Evolutionary conservation across 2,329 filamentous ascomycete genomes (phyloP).

Genomic region (Elsinoe necatrix): DNA sequence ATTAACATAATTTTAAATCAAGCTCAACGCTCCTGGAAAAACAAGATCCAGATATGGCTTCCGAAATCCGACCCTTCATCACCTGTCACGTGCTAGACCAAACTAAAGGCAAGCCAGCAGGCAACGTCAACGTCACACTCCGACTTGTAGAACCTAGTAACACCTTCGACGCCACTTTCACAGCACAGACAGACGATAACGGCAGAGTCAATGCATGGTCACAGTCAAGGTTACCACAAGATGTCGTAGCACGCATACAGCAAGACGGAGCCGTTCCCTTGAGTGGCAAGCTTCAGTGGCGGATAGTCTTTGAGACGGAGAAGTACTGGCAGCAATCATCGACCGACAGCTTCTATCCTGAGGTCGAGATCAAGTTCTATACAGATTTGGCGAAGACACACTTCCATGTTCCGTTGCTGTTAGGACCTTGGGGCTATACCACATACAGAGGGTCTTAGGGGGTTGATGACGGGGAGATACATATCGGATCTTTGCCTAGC

Average conservation of each 20-base stretch:
- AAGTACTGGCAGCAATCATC: slow-evolving; percentile 56
- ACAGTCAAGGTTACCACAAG: slow-evolving; percentile 30
- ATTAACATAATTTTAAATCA: too few relatives aligned
- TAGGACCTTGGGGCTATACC: slow-evolving; percentile 72
- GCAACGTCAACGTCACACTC: slow-evolving; percentile 58
- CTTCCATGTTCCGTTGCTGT: slow-evolving; percentile 70
- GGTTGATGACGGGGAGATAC: too few relatives aligned
- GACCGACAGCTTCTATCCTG: slow-evolving; percentile 46
- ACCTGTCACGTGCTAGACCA: slow-evolving; percentile 86
- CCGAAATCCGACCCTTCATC: slow-evolving; percentile 46
- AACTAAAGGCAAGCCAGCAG: slow-evolving; percentile 60
- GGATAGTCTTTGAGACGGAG: slow-evolving; percentile 63
- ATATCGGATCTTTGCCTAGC: too few relatives aligned
- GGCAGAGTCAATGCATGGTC: slow-evolving; percentile 63
- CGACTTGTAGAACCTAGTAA: slow-evolving; percentile 34
- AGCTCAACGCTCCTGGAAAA: too few relatives aligned
- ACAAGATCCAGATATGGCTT: slow-evolving; percentile 13
- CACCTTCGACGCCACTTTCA: slow-evolving; percentile 41
- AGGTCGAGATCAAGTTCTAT: slow-evolving; percentile 49
- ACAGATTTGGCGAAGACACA: slow-evolving; percentile 46
- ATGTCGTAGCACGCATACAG: slow-evolving; percentile 15
- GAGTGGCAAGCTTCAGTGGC: slow-evolving; percentile 50
- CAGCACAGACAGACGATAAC: slow-evolving; percentile 64
- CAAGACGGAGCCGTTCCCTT: slow-evolving; percentile 11
- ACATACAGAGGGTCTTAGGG: slow-evolving; percentile 68